A percentile compares a stretch with the other conserved stretches of the same genome.
phyloP scores from a whole-genome alignment of 2,329 filamentous ascomycete genomes.

The Exserohilum rostratum region DNA sequence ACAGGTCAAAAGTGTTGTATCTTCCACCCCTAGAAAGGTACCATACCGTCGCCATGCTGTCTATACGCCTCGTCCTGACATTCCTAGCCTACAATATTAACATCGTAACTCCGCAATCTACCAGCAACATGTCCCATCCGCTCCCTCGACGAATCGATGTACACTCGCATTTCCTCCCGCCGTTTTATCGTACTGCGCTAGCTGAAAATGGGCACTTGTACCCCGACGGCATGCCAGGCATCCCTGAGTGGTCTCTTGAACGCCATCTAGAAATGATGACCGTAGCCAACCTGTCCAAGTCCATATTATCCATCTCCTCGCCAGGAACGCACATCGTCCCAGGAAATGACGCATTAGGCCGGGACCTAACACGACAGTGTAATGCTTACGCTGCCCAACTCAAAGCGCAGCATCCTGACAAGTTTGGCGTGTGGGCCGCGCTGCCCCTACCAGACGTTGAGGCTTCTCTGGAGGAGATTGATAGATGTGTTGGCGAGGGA shows the following conservation, averaged over 20 bases:
- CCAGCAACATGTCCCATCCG: slow-evolving; percentile 21
- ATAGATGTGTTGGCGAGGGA: slow-evolving; percentile 49
- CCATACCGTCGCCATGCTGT: neutral
- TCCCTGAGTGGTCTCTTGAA: slow-evolving; percentile 55
- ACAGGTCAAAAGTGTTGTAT: neutral
- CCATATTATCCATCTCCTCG: slow-evolving; percentile 61
- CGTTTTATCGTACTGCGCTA: slow-evolving; percentile 51
- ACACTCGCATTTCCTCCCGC: slow-evolving; percentile 57
- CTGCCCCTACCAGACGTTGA: slow-evolving; percentile 60
- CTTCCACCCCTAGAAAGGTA: neutral
- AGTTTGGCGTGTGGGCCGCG: slow-evolving; percentile 61
- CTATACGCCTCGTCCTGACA: neutral
- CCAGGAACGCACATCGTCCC: slow-evolving; percentile 59
- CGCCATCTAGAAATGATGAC: slow-evolving; percentile 60
- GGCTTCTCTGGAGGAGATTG: slow-evolving; percentile 57
- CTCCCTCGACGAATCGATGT: slow-evolving; percentile 52
- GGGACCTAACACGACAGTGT: slow-evolving; percentile 48
- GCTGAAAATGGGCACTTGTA: slow-evolving; percentile 51
- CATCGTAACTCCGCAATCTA: neutral
- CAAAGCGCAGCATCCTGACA: slow-evolving; percentile 44
- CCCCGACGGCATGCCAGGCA: slow-evolving; percentile 58
- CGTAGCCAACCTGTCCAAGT: slow-evolving; percentile 56
- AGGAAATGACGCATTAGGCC: slow-evolving; percentile 45
- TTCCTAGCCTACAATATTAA: neutral
- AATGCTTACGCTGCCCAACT: slow-evolving; percentile 52